Base-by-base conservation (phyloP, 345 rosid genomes). In the Linum usitatissimum region DNA sequence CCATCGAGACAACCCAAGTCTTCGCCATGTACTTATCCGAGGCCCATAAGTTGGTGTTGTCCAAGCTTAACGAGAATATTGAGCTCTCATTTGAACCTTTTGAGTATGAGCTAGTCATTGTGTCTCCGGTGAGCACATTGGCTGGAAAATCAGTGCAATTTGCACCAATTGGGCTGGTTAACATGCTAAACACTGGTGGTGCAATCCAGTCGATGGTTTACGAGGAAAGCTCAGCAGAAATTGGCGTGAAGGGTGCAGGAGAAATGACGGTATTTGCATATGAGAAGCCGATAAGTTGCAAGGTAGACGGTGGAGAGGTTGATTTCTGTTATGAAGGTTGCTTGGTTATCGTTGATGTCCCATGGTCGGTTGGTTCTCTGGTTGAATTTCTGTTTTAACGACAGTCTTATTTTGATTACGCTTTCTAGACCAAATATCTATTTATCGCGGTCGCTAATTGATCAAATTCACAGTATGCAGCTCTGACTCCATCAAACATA, bases 161-260 rank as follows among this genome's bases (percentile, higher is more conserved):
- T 55, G 96, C 99, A 2, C 97, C 97, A 0, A 79, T 90, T 30
- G 96, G 99, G 12, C 73, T 90, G 30, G 84, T 77, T 64, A 84
- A 87, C 79, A 93, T 90, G 99, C 92, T 90, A 53, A 93, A 93
- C 76, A 65, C 78, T 1, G 95, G 99, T 3, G 99, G 97, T 1
- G 96, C 99, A 3, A 72, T 90, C 55, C 83, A 68, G 49, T 83
- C 90, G 19, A 6, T 84, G 73, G 64, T 59, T 19, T 76, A 76
- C 48, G 48, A 67, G 30, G 80, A 71, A 1, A 53, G 61, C n/a
- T 79, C 72, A 1, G 89, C 77, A 18, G 60, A 64, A 60, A 65
- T 87, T 5, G 83, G 78, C 34, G 79, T 90, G 28, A 83, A 71
- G 71, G 97, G 99, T n/a, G 40, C 66, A 0, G 99, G 99, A 14